Evolutionary conservation across 2,329 filamentous ascomycete genomes (phyloP), one percentile per base, ranked within the genome.

Genomic region (Volutella citrinella): DNA sequence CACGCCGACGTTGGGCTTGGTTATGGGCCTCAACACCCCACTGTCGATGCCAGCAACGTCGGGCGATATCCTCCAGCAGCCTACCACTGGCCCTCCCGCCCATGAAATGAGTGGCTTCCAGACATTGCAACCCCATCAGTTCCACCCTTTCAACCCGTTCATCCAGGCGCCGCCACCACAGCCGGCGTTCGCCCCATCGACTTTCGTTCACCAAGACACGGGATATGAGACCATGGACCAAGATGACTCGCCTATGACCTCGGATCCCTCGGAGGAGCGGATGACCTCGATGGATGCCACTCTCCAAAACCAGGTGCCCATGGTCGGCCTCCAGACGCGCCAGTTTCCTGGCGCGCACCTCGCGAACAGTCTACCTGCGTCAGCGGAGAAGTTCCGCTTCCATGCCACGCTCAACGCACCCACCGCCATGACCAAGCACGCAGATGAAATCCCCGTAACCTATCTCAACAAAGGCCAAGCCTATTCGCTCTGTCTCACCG

Each of bases 391-490:
- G 55, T 96, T 96, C 56, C 87, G 93, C 24, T 97, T 87, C 56
- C 86, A 93, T 57, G 84, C 87, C 31, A 93, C 87, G 1, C 66
- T 98, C 27, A 94, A 95, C 59, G 91, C 93, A 2, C 89, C 91
- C 4, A 98, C 93, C 0, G 93, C 93, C 7, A 98, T 97, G 93
- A 84, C 94, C 55, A 94, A 86, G 60, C 82, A 89, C 42, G 65
- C 80, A 2, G 85, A 94, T 40, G 91, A 97, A 59, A 94, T 97
- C 16, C 93, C 93, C 0, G 80, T 97, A n/a, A 96, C 91, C 0
- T 98, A 98, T 57, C 76, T 98, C 13, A 98, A 98, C 68, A 97
- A 97, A 63, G 90, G 91, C 16, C 91, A 97, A 59, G 87, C 89
- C 12, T 98, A 98, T 59, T 86, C 87, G 0, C 70, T 98, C 13